These are phyloP conservation scores for Dactylellina leptospora DNA, from an alignment of 2,329 filamentous ascomycete species.

Conservation along the genomic window DNA sequence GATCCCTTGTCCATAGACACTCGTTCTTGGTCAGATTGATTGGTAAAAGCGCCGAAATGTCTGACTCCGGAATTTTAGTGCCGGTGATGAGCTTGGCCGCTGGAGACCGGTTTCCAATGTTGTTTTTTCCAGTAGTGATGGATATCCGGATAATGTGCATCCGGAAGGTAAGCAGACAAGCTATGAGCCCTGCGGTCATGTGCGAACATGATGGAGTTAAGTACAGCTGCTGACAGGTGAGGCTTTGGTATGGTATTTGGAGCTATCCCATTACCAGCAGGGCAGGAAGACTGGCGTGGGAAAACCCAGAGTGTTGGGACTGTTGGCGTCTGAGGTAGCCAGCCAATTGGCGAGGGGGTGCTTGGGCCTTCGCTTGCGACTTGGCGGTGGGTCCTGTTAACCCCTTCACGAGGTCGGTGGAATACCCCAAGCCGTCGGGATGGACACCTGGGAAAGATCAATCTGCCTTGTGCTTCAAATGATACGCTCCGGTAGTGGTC, in stretches of 20 bases:
- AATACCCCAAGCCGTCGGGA: too few relatives aligned
- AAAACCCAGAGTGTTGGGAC: background rate
- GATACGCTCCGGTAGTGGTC: too few relatives aligned
- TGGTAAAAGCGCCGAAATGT: background rate
- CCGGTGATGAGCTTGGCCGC: background rate
- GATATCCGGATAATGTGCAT: background rate
- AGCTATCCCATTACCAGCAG: background rate
- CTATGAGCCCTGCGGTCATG: too few relatives aligned
- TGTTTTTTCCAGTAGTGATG: too few relatives aligned
- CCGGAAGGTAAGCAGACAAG: background rate
- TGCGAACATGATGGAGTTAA: background rate
- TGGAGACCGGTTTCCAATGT: too few relatives aligned
- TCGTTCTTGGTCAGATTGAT: too few relatives aligned
- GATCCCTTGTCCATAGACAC: too few relatives aligned
- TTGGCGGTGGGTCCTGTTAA: too few relatives aligned
- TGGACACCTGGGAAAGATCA: too few relatives aligned
- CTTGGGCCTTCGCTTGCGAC: constrained; percentile 3
- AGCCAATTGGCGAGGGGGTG: constrained; percentile 1
- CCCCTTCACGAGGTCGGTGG: too few relatives aligned
- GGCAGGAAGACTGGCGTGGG: background rate
- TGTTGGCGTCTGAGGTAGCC: background rate
- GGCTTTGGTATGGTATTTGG: background rate
- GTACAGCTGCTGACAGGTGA: background rate
- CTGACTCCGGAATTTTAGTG: background rate
- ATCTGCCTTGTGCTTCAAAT: too few relatives aligned